Base-by-base conservation (phyloP, 2,329 filamentous ascomycete genomes). In the Bimuria novae-zelandiae region DNA sequence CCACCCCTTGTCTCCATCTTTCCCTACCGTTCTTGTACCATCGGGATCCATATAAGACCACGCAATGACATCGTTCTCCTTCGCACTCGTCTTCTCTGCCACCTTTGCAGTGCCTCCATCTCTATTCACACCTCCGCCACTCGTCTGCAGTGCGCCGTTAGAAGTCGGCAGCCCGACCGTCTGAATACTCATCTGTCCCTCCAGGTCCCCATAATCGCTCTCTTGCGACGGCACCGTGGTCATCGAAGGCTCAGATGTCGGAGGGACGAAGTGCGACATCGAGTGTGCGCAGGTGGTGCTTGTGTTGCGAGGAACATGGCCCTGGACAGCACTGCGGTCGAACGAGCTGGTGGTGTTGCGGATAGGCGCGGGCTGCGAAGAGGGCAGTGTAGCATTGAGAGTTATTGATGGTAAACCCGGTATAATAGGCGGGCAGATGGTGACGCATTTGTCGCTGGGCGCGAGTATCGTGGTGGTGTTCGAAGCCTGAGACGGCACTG, bases 221-320 rank as follows among this genome's bases (percentile, higher is more conserved):
- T 16, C 21, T 11, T 8, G 40, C 7, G 25, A 43, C 3, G 10
- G 17, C 8, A 44, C 16, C 29, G 11, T 33, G 2, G 41, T 44
- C 17, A 44, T 22, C 4, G 27, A 21, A n/a, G 10, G 29, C n/a
- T 33, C 16, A 8, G 6, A 11, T 17, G 6, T 29, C 12, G 21
- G 19, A 16, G 46, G 46, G 3, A 50, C 37, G n/a, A 42, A 32
- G 32, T 50, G 39, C 29, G 39, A 35, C 47, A 50, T 50, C 4
- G 47, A 29, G 39, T 43, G 48, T 21, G 39, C 27, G 17, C 48
- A 51, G 11, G 48, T 51, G n/a, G 35, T 48, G 33, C 45, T 39
- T 25, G 22, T 21, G 16, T 29, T 48, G n/a, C 25, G n/a, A 16
- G 23, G 16, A 12, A 19, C 21, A 14, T 37, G 12, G 16, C 35